Base-by-base conservation (phyloP, 2,329 filamentous ascomycete genomes). In the Sporothrix pseudoabietina region DNA sequence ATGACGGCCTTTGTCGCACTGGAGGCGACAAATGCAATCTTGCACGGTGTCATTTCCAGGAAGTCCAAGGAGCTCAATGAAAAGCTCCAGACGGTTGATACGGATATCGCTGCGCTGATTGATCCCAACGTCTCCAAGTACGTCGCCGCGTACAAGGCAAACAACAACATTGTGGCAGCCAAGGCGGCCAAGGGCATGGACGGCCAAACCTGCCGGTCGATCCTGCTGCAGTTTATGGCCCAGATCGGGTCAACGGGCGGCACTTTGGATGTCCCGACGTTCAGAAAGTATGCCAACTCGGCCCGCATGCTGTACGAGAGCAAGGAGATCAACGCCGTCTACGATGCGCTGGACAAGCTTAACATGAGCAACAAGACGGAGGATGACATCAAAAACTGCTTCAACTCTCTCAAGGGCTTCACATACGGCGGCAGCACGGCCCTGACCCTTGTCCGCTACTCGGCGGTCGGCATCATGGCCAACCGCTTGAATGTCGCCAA, bases 121-220 rank as follows among this genome's bases (percentile, higher is more conserved):
- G 22, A 55, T 22, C 4, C 22, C 52, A 55, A 30, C 8, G 52
- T 55, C n/a, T 55, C 52, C 52, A 26, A 55, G 52, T 55, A 55
- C 9, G 52, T 55, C 52, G 10, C 52, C 52, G 8, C 52, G 52
- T 55, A 55, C 52, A 55, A 55, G 52, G 22, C n/a, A 30, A 55
- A 55, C 52, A 55, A 55, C 52, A 30, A 55, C 52, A 55, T 55
- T 30, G 22, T 55, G 52, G 52, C 52, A 9, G 52, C 52, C 52
- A 55, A 55, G 52, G 22, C n/a, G 52, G 52, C 52, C 22, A 55
- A 55, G 22, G 52, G 52, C n/a, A 55, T 55, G 52, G 52, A 55
- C 52, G 52, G 52, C n/a, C 52, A 55, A 22, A 30, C 22, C 3
- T 55, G 52, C 22, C 52, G 52, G 22, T 55, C 52, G 8, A 55